A percentile compares a stretch with the other conserved stretches of the same genome.
Conservation (phyloP, 2,329 filamentous ascomycete species). For the Cytospora chrysosperma region DNA sequence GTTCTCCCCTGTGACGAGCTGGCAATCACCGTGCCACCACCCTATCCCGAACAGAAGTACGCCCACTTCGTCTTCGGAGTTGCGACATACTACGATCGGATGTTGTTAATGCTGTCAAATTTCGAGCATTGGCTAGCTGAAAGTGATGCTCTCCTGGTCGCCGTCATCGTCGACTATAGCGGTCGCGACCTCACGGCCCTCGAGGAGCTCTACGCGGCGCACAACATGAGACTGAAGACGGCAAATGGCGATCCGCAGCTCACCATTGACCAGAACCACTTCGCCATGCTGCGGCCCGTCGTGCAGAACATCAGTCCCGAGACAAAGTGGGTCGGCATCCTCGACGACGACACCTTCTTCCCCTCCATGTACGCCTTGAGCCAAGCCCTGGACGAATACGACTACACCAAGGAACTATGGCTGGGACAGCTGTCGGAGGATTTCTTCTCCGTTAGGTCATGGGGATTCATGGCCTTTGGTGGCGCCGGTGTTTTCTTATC, state of each 20-base stretch:
- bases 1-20: constrained; percentile 43
- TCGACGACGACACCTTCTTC: constrained; percentile 66
- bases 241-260: constrained; percentile 33
- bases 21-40: constrained; percentile 44
- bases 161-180: constrained; percentile 45
- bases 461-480: constrained; percentile 60
- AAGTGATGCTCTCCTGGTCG: constrained; percentile 51
- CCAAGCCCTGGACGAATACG: constrained; percentile 45
- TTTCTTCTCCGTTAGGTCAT: constrained; percentile 46
- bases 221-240: constrained; percentile 32
- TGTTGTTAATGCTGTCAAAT: constrained; percentile 49
- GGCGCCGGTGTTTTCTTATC: constrained; percentile 61
- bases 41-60: constrained; percentile 44
- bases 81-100: constrained; percentile 50
- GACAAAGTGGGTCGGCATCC: constrained; percentile 55
- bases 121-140: constrained; percentile 57
- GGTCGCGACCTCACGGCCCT: constrained; percentile 31
- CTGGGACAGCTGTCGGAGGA: constrained; percentile 59
- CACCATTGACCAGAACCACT: constrained; percentile 55
- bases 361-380: constrained; percentile 52
- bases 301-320: constrained; percentile 41
- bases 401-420: constrained; percentile 51
- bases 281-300: constrained; percentile 53
- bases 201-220: constrained; percentile 31
- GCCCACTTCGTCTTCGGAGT: constrained; percentile 57